These are phyloP conservation scores for Obba rivulosa DNA, from an alignment of 768 basidiomycete genomes.

Conservation along the genomic window DNA sequence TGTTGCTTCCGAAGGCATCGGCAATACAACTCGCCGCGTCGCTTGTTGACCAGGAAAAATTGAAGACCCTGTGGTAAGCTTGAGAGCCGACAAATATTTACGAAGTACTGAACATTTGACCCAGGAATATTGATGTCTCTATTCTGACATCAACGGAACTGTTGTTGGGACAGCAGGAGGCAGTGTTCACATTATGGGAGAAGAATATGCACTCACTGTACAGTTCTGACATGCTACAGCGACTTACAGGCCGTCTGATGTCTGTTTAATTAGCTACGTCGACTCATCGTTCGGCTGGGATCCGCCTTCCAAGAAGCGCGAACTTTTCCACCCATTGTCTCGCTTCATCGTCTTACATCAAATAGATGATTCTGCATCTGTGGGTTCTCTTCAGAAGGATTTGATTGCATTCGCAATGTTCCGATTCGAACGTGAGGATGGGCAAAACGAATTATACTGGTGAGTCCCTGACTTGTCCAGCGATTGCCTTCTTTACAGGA, in stretches of 20 bases:
- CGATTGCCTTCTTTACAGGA: background rate
- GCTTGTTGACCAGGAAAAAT: too few species aligned
- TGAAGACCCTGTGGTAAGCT: too few species aligned
- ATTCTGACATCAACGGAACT: conserved; percentile 26
- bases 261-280: background rate
- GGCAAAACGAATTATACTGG: conserved; percentile 67
- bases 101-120: too few species aligned
- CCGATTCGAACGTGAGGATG: conserved; percentile 68
- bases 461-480: conserved; percentile 21
- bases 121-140: background rate
- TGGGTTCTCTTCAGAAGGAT: conserved; percentile 4
- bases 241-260: background rate
- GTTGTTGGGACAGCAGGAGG: conserved; percentile 27
- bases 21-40: background rate
- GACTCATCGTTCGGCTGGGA: conserved; percentile 18
- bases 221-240: background rate
- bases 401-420: conserved; percentile 49
- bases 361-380: background rate
- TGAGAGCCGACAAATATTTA: too few species aligned
- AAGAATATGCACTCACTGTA: conserved; percentile 52
- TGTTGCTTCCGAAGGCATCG: background rate
- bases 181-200: conserved; percentile 50
- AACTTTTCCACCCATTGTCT: conserved; percentile 12
- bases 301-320: conserved; percentile 9
- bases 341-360: conserved; percentile 8